These are phyloP conservation scores for Pseudocercospora eumusae DNA, from an alignment of 2,329 filamentous ascomycete genomes.

Conservation along the genomic window DNA sequence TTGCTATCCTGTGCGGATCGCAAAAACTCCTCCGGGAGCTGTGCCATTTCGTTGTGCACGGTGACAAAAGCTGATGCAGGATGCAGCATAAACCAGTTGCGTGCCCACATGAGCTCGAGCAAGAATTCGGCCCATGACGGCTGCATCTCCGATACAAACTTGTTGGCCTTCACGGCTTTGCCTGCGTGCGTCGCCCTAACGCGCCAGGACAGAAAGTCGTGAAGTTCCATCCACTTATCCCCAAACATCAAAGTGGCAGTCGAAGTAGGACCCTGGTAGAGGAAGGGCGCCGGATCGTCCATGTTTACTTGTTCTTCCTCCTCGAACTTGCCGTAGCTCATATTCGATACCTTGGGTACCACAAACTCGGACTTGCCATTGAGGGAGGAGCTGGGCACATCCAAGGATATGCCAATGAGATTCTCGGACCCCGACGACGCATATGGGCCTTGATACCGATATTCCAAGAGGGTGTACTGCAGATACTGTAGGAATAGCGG, in stretches of 20 bases:
- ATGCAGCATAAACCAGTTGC: slow-evolving; percentile 79
- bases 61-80: slow-evolving; percentile 68
- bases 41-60: slow-evolving; percentile 74
- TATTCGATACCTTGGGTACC: slow-evolving; percentile 45
- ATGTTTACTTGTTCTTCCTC: slow-evolving; percentile 35
- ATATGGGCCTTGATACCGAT: slow-evolving; percentile 57
- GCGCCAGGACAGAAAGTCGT: slow-evolving; percentile 72
- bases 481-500: slow-evolving; percentile 84
- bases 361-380: slow-evolving; percentile 61
- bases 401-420: slow-evolving; percentile 77
- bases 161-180: slow-evolving; percentile 42
- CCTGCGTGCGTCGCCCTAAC: slow-evolving; percentile 34
- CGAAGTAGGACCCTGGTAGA: slow-evolving; percentile 83
- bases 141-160: slow-evolving; percentile 65
- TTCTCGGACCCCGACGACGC: slow-evolving; percentile 56
- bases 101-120: slow-evolving; percentile 71
- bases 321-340: slow-evolving; percentile 38
- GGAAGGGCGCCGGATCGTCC: slow-evolving; percentile 59
- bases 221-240: slow-evolving; percentile 82
- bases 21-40: slow-evolving; percentile 67
- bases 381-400: slow-evolving; percentile 66
- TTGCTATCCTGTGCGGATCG: slow-evolving; percentile 11
- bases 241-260: slow-evolving; percentile 82
- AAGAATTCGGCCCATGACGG: slow-evolving; percentile 79
- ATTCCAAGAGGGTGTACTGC: slow-evolving; percentile 74